These are phyloP conservation scores for Boletus mariae DNA, from an alignment of 1,284 basidiomycete species.

Conservation along the genomic window DNA sequence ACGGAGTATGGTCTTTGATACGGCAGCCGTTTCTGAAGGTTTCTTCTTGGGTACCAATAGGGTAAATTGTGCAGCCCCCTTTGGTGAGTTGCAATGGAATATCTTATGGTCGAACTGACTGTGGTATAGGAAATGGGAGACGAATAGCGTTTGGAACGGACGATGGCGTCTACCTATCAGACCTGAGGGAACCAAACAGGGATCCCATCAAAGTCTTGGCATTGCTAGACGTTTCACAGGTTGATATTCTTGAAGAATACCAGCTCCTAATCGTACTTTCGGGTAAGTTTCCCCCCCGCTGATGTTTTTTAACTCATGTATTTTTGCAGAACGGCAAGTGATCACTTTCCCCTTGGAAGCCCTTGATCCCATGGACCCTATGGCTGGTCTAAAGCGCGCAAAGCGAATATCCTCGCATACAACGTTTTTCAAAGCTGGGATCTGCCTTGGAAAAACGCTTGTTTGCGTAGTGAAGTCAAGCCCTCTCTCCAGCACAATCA, in stretches of 20 bases:
- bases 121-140: slow-evolving; percentile 70
- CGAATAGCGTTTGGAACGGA: slow-evolving; percentile 95
- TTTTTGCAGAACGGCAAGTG: slow-evolving; percentile 78
- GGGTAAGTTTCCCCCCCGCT: slow-evolving; percentile 45
- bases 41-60: slow-evolving; percentile 83
- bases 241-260: slow-evolving; percentile 96
- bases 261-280: slow-evolving; percentile 94
- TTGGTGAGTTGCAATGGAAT: slow-evolving; percentile 57
- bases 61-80: slow-evolving; percentile 94
- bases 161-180: slow-evolving; percentile 93
- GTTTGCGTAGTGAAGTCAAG: slow-evolving; percentile 98
- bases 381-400: slow-evolving; percentile 87
- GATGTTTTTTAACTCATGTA: slow-evolving; percentile 3
- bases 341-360: slow-evolving; percentile 96
- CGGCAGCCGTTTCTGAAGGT: slow-evolving; percentile 79
- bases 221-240: slow-evolving; percentile 87
- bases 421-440: slow-evolving; percentile 96
- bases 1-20: slow-evolving; percentile 85
- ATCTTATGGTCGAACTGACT: slow-evolving; percentile 9
- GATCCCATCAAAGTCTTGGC: slow-evolving; percentile 91
- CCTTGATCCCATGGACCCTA: slow-evolving; percentile 86
- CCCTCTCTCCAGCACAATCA: slow-evolving; percentile 95
- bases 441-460: slow-evolving; percentile 90
- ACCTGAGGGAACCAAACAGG: slow-evolving; percentile 71
- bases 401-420: slow-evolving; percentile 96